phyloP scores from a whole-genome alignment of 192 early-diverging fungal genomes.

The Obelidium mucronatum region DNA sequence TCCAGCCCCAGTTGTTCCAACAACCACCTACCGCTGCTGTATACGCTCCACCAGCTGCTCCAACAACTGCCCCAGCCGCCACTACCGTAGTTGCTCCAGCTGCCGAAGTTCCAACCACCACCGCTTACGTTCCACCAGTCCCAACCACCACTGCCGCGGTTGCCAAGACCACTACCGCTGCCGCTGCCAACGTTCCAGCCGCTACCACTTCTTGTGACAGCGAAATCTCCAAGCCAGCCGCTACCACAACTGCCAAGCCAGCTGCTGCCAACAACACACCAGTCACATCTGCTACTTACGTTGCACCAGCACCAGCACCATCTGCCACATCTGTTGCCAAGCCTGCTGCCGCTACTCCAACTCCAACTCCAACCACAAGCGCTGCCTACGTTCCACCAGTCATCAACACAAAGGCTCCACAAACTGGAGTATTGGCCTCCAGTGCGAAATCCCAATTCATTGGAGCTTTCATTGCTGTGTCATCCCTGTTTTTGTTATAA shows the following conservation, averaged over 20 bases:
- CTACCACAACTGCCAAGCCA: neutral
- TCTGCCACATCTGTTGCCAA: neutral
- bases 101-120: no score
- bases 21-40: neutral
- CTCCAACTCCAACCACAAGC: neutral
- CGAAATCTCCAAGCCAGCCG: neutral
- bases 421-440: neutral
- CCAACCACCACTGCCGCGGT: neutral
- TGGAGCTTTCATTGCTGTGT: neutral
- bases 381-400: neutral
- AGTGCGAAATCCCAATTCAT: neutral
- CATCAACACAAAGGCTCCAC: neutral
- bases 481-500: neutral
- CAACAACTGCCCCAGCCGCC: neutral
- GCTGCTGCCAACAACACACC: neutral
- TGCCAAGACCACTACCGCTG: neutral
- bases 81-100: neutral
- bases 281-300: neutral
- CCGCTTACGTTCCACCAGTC: no score
- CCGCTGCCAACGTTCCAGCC: neutral
- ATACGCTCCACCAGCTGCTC: neutral
- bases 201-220: neutral
- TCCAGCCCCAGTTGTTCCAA: neutral
- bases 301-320: neutral
- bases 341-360: neutral